Percentiles rank a stretch among this genome's conserved stretches.
Conservation (phyloP, 257 asterid genomes). For the Solanum phureja region DNA sequence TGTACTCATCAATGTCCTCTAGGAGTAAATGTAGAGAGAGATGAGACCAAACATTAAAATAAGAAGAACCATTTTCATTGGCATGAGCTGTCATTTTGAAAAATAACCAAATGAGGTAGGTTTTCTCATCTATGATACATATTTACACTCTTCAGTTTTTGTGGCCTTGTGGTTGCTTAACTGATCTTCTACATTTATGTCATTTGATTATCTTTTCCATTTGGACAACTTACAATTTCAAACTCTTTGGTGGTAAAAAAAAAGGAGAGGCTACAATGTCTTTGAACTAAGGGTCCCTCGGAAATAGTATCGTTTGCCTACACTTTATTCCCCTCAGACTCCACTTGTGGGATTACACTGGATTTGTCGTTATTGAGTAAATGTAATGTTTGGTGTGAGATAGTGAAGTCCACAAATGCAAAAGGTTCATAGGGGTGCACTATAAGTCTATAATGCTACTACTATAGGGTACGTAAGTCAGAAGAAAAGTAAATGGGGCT, state of each 20-base stretch:
- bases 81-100: conserved; percentile 22
- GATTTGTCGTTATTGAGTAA: neutral
- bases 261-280: neutral
- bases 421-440: neutral
- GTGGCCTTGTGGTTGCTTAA: neutral
- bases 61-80: conserved; percentile 7
- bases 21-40: neutral
- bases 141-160: neutral
- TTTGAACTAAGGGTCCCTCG: neutral
- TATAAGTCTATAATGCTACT: neutral
- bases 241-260: neutral
- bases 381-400: neutral
- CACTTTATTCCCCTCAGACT: neutral
- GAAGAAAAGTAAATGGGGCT: neutral
- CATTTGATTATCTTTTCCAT: neutral
- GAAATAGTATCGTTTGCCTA: neutral
- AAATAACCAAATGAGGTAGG: neutral
- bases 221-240: neutral
- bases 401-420: neutral
- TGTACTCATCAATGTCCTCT: neutral
- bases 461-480: neutral
- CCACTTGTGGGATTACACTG: neutral
- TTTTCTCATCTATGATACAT: neutral
- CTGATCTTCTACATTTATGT: neutral
- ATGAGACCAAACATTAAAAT: neutral